phyloP scores from a whole-genome alignment of 768 basidiomycete species.

The Aureoboletus auriporus region DNA sequence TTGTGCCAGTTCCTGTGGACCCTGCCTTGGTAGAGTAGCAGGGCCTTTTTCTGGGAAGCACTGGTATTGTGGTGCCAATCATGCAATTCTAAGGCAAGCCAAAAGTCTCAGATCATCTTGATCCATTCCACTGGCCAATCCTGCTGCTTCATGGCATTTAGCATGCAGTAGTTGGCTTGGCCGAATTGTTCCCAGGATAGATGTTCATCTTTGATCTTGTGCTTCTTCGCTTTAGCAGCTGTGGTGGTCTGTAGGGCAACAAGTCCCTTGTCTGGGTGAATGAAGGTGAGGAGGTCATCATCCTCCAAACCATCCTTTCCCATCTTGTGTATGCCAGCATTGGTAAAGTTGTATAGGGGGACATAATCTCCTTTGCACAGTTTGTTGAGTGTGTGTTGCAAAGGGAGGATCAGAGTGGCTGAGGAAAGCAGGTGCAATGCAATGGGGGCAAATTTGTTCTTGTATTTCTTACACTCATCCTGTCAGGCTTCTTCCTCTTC shows the following conservation, averaged over 20 bases:
- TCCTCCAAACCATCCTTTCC: too few species aligned
- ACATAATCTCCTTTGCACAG: background rate
- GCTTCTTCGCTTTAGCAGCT: background rate
- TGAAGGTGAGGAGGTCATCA: too few species aligned
- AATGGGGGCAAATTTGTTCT: background rate
- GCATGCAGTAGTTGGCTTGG: background rate
- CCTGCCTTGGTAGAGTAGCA: too few species aligned
- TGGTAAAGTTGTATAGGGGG: background rate
- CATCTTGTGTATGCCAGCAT: background rate
- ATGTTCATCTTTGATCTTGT: background rate
- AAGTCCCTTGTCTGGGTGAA: too few species aligned
- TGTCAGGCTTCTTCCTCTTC: too few species aligned
- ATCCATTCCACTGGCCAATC: too few species aligned
- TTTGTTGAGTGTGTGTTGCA: background rate
- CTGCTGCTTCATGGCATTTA: background rate
- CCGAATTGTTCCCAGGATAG: slow-evolving; percentile 3
- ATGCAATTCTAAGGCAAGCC: too few species aligned
- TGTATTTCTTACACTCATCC: background rate
- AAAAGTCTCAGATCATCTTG: too few species aligned
- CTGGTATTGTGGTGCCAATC: too few species aligned
- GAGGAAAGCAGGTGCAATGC: rapidly evolving
- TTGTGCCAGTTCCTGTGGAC: too few species aligned
- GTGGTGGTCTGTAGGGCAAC: background rate
- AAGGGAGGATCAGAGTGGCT: background rate
- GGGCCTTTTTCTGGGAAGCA: too few species aligned